Evolutionary conservation across 805 yeast species (phyloP), one percentile per base, ranked within the genome.

Genomic region (Saccharomycopsis synnaedendra): DNA sequence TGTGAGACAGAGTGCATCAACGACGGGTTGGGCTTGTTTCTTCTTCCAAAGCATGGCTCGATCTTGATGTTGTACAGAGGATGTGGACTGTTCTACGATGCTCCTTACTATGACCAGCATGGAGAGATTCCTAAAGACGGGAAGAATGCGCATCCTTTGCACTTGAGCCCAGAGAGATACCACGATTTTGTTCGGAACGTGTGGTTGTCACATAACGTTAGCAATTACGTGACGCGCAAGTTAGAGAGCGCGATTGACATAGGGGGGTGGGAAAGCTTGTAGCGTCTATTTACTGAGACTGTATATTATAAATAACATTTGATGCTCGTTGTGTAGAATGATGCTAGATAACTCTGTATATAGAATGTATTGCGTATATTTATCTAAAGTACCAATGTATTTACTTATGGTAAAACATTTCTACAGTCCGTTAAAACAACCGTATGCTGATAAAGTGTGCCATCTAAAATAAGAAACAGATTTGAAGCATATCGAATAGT

Each of bases 181-280:
- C 78, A 80, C 28, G 76, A 79, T 39, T 71, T 89, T 49, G 74
- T 74, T 19, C 71, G 80, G 46, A 74, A 72, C 34, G 66, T 86
- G 40, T 83, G 97, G 89, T 67, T 89, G 19, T 81, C 76, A 48
- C 89, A 87, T 58, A 85, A 84, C 58, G 68, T 86, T 3, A 82
- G 86, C 3, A 86, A 85, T 56, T 70, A 72, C 41, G 80, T 89
- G 34, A 88, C 87, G 1, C 70, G 97, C 53, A 79, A 80, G 54
- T 70, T 90, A 10, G 97, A 90, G 56, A 78, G 82, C 38, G 75
- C 74, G 5, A 64, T 82, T 34, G 97, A 90, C 62, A 76, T 82
- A 37, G 98, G 98, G 5, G 98, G 98, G 0, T 90, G 98, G 98
- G 93, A 84, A 56, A 85, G 93, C 1, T 66, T 84, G 52, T 86